These are phyloP conservation scores for Ustilago vetiveriae DNA, from an alignment of 1,284 basidiomycete genomes.

Conservation along the genomic window DNA sequence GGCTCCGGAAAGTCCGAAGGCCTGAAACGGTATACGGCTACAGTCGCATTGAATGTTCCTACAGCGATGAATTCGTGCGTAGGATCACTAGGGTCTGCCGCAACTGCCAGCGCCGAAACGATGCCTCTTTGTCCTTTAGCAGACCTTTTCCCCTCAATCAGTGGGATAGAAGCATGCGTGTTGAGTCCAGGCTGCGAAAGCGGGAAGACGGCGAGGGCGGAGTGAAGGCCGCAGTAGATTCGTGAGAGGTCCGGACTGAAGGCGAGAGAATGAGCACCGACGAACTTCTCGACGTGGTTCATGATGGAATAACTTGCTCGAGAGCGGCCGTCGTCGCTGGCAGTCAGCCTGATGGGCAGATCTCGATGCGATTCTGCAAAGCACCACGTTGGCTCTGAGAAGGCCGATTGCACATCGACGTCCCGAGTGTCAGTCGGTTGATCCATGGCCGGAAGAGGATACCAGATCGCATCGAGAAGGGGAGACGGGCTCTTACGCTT, in stretches of 20 bases:
- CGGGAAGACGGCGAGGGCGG: conserved; percentile 34
- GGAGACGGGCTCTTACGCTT: conserved; percentile 33
- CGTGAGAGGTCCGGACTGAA: conserved; percentile 53
- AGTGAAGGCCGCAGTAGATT: conserved; percentile 48
- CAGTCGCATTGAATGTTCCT: conserved; percentile 50
- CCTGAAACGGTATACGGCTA: conserved; percentile 46
- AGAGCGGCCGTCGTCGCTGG: conserved; percentile 23
- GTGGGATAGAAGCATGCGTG: conserved; percentile 31
- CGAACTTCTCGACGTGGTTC: conserved; percentile 57
- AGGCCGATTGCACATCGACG: background rate
- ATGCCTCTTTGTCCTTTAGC: conserved; percentile 43
- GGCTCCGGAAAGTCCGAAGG: conserved; percentile 19
- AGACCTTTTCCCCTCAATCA: conserved; percentile 17
- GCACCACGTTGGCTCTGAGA: conserved; percentile 38
- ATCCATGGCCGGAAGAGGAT: conserved; percentile 35
- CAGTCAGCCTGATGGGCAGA: conserved; percentile 47
- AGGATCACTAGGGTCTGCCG: conserved; percentile 11
- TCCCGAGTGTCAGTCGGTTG: background rate
- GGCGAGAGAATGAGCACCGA: conserved; percentile 49
- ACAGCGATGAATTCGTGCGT: conserved; percentile 52
- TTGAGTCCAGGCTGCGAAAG: conserved; percentile 52
- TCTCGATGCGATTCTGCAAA: conserved; percentile 50
- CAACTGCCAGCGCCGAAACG: conserved; percentile 41
- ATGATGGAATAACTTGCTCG: conserved; percentile 56
- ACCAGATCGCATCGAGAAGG: conserved; percentile 54